Evolutionary conservation across 148 eudicot genomes (phyloP).

Genomic region (Camellia granthamiana): DNA sequence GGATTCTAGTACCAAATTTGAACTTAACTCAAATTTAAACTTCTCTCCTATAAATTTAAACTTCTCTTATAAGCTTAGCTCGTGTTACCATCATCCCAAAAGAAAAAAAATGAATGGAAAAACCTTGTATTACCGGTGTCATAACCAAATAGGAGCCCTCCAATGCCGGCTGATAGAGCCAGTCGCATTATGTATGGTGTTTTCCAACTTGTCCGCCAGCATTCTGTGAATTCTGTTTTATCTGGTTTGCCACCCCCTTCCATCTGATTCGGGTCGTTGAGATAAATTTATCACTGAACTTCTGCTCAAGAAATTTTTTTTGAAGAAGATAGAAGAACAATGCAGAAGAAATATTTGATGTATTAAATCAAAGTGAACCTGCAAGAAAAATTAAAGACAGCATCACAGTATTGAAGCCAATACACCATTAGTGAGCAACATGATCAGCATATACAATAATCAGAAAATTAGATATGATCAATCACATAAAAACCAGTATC

Average conservation of each 20-base stretch:
- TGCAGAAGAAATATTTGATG: background rate
- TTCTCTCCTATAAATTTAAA: no score
- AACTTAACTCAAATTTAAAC: no score
- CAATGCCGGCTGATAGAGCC: constrained; percentile 73
- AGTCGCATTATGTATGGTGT: constrained; percentile 68
- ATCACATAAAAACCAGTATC: background rate
- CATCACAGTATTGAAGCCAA: background rate
- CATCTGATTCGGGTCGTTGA: constrained; percentile 21
- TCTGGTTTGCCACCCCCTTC: constrained; percentile 56
- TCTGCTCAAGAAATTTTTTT: background rate
- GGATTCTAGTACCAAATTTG: no score
- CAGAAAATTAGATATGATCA: background rate
- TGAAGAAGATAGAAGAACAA: background rate
- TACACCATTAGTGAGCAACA: background rate
- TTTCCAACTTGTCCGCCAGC: constrained; percentile 51
- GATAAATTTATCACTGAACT: background rate
- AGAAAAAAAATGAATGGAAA: background rate
- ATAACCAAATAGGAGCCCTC: constrained; percentile 79
- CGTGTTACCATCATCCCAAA: background rate
- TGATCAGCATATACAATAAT: background rate
- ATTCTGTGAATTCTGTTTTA: constrained; percentile 65
- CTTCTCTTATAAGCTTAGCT: no score
- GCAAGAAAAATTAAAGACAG: background rate
- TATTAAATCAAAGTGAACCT: background rate
- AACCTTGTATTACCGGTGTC: constrained; percentile 50